phyloP scores from a whole-genome alignment of 768 basidiomycete species.

The Lactarius quietus region DNA sequence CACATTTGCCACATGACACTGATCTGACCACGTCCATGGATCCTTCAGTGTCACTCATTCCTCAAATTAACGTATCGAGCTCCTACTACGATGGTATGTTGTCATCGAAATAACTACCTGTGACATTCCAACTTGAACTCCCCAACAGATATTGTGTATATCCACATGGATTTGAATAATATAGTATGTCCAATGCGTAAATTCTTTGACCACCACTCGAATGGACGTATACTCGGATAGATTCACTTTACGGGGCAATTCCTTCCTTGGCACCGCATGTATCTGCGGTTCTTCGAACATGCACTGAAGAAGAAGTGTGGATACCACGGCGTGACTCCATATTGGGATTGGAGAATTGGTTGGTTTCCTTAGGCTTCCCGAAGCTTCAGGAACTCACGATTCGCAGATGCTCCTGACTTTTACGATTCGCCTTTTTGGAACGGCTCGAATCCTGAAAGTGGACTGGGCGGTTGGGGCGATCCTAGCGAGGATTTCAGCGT shows the following conservation, averaged over 20 bases:
- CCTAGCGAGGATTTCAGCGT: constrained; percentile 27
- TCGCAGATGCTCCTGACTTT: constrained; percentile 29
- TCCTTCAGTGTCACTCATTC: constrained; percentile 20
- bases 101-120: background rate
- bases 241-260: constrained; percentile 31
- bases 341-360: constrained; percentile 34
- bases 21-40: constrained; percentile 13
- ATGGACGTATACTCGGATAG: constrained; percentile 9
- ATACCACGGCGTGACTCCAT: constrained; percentile 28
- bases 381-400: background rate
- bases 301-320: constrained; percentile 29
- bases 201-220: background rate
- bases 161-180: constrained; percentile 31
- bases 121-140: background rate
- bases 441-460: constrained; percentile 27
- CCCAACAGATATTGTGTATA: constrained; percentile 27
- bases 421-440: constrained; percentile 26
- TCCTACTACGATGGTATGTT: constrained; percentile 27
- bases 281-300: constrained; percentile 26
- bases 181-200: background rate
- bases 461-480: constrained; percentile 33
- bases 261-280: constrained; percentile 33
- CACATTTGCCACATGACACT: constrained; percentile 24
- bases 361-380: background rate
- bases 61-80: constrained; percentile 20